Evolutionary conservation across 2,329 filamentous ascomycete species (phyloP), one percentile per base, ranked within the genome.

Genomic region (Dactylellina parvicollis): DNA sequence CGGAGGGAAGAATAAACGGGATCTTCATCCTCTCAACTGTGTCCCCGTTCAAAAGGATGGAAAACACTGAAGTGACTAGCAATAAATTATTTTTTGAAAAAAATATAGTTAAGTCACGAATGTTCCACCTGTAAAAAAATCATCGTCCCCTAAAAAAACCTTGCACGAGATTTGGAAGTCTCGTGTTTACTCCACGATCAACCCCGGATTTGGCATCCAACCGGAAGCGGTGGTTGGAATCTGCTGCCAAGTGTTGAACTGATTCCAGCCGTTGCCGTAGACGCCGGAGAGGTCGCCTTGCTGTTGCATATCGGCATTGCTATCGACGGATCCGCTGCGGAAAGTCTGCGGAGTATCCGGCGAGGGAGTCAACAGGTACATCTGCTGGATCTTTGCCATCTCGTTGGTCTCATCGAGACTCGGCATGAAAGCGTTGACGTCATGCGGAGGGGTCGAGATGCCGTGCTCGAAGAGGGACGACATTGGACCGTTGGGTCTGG

Each of bases 1-100:
- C 60, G 69, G 69, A 61, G 60, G 69, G 67, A 52, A 30, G 28
- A 57, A 18, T 26, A 57, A 62, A 66, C 36, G 40, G 42, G 59
- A 54, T 46, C 40, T 22, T 26, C 47, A 32, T 36, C 18, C 28
- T 32, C 47, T 34, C 38, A 22, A 20, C 52, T 61, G 9, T 36
- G 52, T 61, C 50, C 50, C 50, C 57, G 57, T 42, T 50, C 47
- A 49, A 50, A 57, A 8, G 44, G 49, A 64, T 50, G 50, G 57
- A 50, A 34, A 57, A 73, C 69, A 73, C 69, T 66, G 69, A 73
- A 73, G 69, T 73, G 69, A 73, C 69, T 73, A 73, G 69, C 69
- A 73, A 66, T 73, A 73, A n/a, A 73, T 49, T 64, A 49, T 60
- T 66, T 66, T 60, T 69, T 66, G 52, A 57, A 55, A 50, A 62